Evolutionary conservation across 805 yeast genomes (phyloP), one percentile per base, ranked within the genome.

Genomic region (Saccharomycopsis oosterbeekiorum): DNA sequence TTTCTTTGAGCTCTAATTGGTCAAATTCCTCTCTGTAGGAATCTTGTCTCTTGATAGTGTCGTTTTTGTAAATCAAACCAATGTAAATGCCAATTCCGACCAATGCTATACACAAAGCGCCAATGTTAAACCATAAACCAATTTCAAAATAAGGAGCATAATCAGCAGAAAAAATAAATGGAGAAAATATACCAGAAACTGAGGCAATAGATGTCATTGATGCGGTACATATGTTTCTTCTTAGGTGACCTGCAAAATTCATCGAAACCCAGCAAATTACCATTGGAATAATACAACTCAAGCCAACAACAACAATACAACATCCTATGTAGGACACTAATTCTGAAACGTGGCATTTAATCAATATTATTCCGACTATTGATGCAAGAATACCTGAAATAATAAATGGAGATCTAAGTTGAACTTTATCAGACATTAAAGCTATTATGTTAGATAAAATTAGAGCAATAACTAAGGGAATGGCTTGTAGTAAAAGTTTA

Each of bases 191-290:
- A 3, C 62, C 62, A 6, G 62, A 36, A 24, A 55, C 41, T 6
- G 61, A 51, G 1, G 61, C 58, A 50, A 62, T 54, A 34, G 56
- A 40, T 10, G 61, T 60, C 29, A 62, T 17, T 37, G 60, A 55
- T 11, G 65, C 65, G 12, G 65, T 62, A 34, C 56, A 36, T 10
- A 62, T 58, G 51, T 60, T 62, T 59, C 61, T 60, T 19, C 65
- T 36, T 39, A 62, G 47, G 39, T 62, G 63, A 15, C 65, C 65
- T 2, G 63, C 65, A 55, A 62, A 62, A 41, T 62, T 62, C 51
- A 62, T 21, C 4, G 63, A 24, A 2, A 62, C 60, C 65, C 65
- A 62, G 40, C 65, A 62, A n/a, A 62, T 63, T 10, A 60, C 51
- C 34, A 62, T 47, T 6, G 63, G 65, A n/a, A 62, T 42, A 11